Evolutionary conservation across 257 asterid genomes (phyloP), one percentile per base, ranked within the genome.

Genomic region (Lycium barbarum): DNA sequence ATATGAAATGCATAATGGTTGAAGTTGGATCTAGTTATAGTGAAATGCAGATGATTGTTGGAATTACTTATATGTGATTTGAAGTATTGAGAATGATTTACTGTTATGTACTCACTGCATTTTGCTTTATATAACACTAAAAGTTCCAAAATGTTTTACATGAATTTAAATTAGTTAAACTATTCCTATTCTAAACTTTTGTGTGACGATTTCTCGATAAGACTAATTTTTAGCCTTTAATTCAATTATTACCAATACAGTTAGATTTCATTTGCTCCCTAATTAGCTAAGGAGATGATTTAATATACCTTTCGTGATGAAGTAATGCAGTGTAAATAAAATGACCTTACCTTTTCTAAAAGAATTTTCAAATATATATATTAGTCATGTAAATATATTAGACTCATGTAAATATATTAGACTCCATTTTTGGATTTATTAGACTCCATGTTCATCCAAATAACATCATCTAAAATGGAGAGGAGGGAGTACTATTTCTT

Each of bases 61-160:
- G 54, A 70, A 70, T 40, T 70, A 35, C 63, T 49, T 76, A 3
- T 8, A 49, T 76, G 45, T 13, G 45, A 78, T 78, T 78, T 78
- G 20, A 78, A 78, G 45, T 76, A 9, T 78, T 78, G 26, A 53
- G 49, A 14, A 26, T 33, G 53, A 53, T 14, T 45, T 72, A n/a
- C 58, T n/a, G 80, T 20, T 78, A 15, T 26, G 26, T 26, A 14
- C 14, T 78, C 49, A 6, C 65, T 13, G 14, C 22, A 78, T 53
- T 78, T 47, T 33, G 22, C 47, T 33, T 33, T 26, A 33, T 76
- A 53, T 7, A 43, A 70, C 53, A 70, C 14, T 14, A 13, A 12
- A 36, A 15, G 11, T 68, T 68, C 26, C 14, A 38, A 53, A 55
- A 13, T 2, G 5, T 53, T 53, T 53, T 51, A 26, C 82, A 51